Evolutionary conservation across 2,329 filamentous ascomycete genomes (phyloP).

Genomic region (Exophiala sp.): DNA sequence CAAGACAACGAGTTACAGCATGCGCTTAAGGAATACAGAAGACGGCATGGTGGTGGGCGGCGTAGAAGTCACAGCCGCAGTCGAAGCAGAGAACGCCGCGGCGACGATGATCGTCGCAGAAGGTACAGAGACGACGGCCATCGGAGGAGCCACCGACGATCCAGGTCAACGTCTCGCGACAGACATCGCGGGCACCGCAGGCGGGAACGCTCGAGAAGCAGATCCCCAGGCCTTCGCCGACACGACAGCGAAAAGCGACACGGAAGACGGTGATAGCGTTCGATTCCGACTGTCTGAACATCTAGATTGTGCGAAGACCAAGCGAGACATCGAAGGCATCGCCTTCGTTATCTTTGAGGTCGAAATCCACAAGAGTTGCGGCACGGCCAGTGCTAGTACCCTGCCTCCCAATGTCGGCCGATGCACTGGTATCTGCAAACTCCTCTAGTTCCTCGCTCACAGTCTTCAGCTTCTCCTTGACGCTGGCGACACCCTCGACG

Average conservation of each 20-base stretch:
- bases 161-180: constrained; percentile 17
- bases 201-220: constrained; percentile 12
- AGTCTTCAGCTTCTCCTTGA: constrained; percentile 94
- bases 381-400: constrained; percentile 7
- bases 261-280: constrained; percentile 6
- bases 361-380: constrained; percentile 15
- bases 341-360: constrained; percentile 18
- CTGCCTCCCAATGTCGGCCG: constrained; percentile 55
- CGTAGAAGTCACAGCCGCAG: constrained; percentile 24
- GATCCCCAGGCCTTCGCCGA: constrained; percentile 8
- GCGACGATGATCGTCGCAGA: not conserved
- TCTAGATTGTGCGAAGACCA: not conserved
- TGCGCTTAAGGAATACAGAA: constrained; percentile 32
- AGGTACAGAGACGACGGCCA: constrained; percentile 31
- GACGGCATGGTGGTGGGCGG: constrained; percentile 32
- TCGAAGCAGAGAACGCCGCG: constrained; percentile 30
- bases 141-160: constrained; percentile 31
- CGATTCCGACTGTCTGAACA: not conserved
- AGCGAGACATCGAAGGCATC: constrained; percentile 18
- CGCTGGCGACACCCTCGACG: constrained; percentile 74
- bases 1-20: constrained; percentile 27
- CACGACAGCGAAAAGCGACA: constrained; percentile 11
- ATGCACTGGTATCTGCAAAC: constrained; percentile 82
- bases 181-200: constrained; percentile 12
- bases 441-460: constrained; percentile 95